Evolutionary conservation across 1,139 yeast species (phyloP), one percentile per base, ranked within the genome.

Genomic region (Groenewaldozyma sp.): DNA sequence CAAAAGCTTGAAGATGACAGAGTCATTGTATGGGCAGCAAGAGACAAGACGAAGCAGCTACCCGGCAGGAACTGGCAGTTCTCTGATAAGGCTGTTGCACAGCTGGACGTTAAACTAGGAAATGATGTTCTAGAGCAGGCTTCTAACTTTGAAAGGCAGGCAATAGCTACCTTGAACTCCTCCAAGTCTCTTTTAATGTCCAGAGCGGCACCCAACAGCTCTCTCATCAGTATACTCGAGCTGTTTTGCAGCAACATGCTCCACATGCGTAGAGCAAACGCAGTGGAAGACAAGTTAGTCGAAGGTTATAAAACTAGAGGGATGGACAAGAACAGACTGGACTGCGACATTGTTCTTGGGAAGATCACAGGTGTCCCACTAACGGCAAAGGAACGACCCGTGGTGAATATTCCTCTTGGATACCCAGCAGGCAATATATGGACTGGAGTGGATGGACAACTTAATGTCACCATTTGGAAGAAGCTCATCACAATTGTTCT

Each of bases 361-460:
- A 48, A 51, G 13, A 42, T 39, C 7, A 38, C 32, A n/a, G 34
- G 36, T 9, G 28, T 16, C 13, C 31, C 41, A 10, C 34, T 46
- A n/a, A 26, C 20, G 10, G 34, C 36, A 37, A 28, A 44, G n/a
- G 35, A 22, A 1, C 41, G 55, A 13, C 49, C 48, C 1, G 26
- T 44, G 3, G 41, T 47, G 9, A 45, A 53, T 1, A 34, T 45
- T 3, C 72, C 81, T 1, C 82, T 88, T 0, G 56, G 68, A 2
- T 81, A 78, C 0, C 61, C 66, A 22, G 76, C 91, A 1, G 78
- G 86, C 43, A 72, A 73, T 37, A 60, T 82, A 9, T 86, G 95
- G 95, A 65, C 82, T 7, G 82, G 79, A 49, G 59, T 79, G 26
- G 59, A 67, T 32, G 93, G 94, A 1, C 60, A 67, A 22, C 67